These are phyloP conservation scores for Alternaria arborescens DNA, from an alignment of 2,329 filamentous ascomycete genomes.

Conservation along the genomic window DNA sequence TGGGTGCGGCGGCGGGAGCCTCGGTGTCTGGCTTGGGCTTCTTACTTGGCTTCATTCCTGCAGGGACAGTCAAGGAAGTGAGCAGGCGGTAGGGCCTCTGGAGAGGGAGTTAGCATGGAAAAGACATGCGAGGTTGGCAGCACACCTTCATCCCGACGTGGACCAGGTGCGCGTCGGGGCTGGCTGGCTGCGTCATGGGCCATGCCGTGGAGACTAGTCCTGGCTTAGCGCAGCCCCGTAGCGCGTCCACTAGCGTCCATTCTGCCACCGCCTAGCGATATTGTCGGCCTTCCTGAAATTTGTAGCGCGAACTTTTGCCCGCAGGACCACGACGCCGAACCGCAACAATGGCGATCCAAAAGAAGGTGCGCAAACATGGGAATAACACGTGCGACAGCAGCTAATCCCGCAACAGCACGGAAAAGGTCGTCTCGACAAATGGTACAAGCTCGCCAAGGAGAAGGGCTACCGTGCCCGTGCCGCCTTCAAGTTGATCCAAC, in stretches of 20 bases:
- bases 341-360: constrained; percentile 86
- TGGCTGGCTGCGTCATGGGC: constrained; percentile 12
- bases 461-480: constrained; percentile 96
- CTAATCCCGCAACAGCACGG: constrained; percentile 68
- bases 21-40: constrained; percentile 52
- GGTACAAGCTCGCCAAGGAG: constrained; percentile 98
- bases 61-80: constrained; percentile 14
- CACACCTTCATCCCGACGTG: constrained; percentile 30
- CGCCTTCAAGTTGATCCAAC: constrained; percentile 96
- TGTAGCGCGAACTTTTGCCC: constrained; percentile 30
- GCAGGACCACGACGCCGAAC: constrained; percentile 26
- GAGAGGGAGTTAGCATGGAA: constrained; percentile 15
- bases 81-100: constrained; percentile 33
- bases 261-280: constrained; percentile 32
- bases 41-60: constrained; percentile 53
- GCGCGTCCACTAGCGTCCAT: neutral
- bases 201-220: constrained; percentile 17
- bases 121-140: constrained; percentile 15
- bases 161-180: constrained; percentile 20
- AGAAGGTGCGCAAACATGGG: constrained; percentile 69
- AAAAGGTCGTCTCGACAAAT: constrained; percentile 98
- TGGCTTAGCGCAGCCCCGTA: constrained; percentile 16
- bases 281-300: constrained; percentile 27
- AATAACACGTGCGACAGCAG: too few relatives aligned
- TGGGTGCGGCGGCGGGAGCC: constrained; percentile 32